phyloP scores from a whole-genome alignment of 2,329 filamentous ascomycete genomes.

The Neonectria hederae region DNA sequence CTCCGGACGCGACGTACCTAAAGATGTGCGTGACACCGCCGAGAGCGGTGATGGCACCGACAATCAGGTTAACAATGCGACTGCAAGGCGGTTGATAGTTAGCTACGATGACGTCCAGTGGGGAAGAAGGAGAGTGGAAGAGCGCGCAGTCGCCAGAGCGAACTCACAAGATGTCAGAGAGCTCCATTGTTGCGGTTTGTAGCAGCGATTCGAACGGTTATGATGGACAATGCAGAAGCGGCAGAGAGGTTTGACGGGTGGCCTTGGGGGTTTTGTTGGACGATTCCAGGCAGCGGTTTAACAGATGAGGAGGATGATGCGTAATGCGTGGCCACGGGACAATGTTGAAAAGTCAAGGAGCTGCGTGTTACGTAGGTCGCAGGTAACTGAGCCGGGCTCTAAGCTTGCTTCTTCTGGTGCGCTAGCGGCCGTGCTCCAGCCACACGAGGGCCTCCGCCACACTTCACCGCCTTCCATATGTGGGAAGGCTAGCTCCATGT shows the following conservation, averaged over 20 bases:
- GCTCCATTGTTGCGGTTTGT: constrained; percentile 73
- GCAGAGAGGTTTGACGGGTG: neutral
- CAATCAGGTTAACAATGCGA: constrained; percentile 91
- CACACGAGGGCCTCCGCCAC: constrained; percentile 20
- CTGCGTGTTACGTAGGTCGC: constrained; percentile 36
- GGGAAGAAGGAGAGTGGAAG: neutral
- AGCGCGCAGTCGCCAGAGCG: constrained; percentile 7
- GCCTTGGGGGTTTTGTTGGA: constrained; percentile 21
- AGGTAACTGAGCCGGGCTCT: constrained; percentile 9
- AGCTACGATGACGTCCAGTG: constrained; percentile 42
- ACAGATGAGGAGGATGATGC: constrained; percentile 31
- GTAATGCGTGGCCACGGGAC: constrained; percentile 36
- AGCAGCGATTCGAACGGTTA: constrained; percentile 4
- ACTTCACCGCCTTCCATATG: constrained; percentile 23
- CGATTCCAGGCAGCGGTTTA: constrained; percentile 39
- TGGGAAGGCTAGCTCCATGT: neutral
- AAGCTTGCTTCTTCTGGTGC: constrained; percentile 17
- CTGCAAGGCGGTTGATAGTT: constrained; percentile 60
- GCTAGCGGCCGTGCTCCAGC: constrained; percentile 18
- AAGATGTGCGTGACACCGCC: constrained; percentile 83
- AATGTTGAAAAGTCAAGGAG: constrained; percentile 37
- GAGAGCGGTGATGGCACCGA: constrained; percentile 86
- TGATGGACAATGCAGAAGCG: constrained; percentile 22
- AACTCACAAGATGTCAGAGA: constrained; percentile 89
- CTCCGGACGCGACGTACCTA: constrained; percentile 59